Percentiles rank a stretch among this genome's conserved stretches.
Conservation (phyloP, 257 asterid genomes). For the Misopates orontium region DNA sequence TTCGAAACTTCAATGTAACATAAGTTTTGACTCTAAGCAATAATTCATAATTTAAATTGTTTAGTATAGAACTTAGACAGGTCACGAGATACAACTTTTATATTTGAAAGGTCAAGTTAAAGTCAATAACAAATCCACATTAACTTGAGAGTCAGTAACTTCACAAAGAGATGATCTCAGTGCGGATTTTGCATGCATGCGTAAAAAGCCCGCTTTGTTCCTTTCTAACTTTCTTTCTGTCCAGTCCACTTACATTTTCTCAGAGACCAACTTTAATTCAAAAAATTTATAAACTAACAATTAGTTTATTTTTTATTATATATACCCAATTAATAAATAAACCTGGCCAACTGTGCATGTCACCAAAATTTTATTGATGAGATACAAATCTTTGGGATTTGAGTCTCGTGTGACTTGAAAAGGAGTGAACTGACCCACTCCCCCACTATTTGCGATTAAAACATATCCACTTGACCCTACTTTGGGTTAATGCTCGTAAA, state of each 20-base stretch:
- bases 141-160: constrained; percentile 9
- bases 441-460: not conserved
- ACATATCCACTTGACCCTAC: not conserved
- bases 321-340: constrained; percentile 17
- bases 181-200: constrained; percentile 40
- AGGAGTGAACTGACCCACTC: constrained; percentile 18
- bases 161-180: not conserved
- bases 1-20: too few relatives aligned
- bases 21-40: too few relatives aligned
- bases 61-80: too few relatives aligned
- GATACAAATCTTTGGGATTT: constrained; percentile 19
- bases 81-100: too few relatives aligned
- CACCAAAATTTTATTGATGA: constrained; percentile 22
- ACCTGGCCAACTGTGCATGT: too few relatives aligned
- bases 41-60: too few relatives aligned
- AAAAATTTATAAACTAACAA: constrained; percentile 19
- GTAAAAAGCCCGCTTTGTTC: constrained; percentile 38
- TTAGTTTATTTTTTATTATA: not conserved
- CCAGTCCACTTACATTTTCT: constrained; percentile 43
- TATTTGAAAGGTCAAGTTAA: not conserved
- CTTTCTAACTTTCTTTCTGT: constrained; percentile 33
- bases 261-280: constrained; percentile 42
- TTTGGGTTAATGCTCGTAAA: too few relatives aligned
- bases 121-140: not conserved
- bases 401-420: constrained; percentile 22